Conservation (phyloP, 1,284 basidiomycete species). For the Butyriboletus appendiculatus region DNA sequence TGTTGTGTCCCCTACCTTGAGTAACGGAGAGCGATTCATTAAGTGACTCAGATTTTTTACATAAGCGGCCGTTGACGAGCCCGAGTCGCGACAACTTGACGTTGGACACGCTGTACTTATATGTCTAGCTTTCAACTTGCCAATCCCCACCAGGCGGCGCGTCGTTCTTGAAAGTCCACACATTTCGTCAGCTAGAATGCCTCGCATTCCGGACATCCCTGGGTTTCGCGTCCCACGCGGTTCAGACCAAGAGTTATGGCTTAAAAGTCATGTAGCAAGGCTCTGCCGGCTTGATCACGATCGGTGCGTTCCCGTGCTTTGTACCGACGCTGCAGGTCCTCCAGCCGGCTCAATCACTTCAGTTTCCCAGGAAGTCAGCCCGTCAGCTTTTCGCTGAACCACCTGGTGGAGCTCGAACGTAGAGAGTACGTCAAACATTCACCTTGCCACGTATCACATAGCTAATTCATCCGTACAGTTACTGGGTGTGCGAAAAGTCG, state of each 20-base stretch:
- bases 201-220: constrained; percentile 63
- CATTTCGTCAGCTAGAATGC: constrained; percentile 33
- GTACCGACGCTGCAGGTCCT: background rate
- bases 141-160: background rate
- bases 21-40: background rate
- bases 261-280: constrained; percentile 61
- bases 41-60: constrained; percentile 17
- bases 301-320: constrained; percentile 42
- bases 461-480: constrained; percentile 52
- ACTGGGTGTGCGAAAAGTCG: constrained; percentile 99
- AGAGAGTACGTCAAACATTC: constrained; percentile 66
- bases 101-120: constrained; percentile 1
- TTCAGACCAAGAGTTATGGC: constrained; percentile 61
- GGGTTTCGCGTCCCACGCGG: constrained; percentile 54
- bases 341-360: constrained; percentile 5
- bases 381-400: constrained; percentile 76
- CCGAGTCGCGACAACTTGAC: background rate
- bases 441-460: background rate
- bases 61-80: constrained; percentile 19
- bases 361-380: constrained; percentile 96
- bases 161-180: constrained; percentile 8
- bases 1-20: constrained; percentile 1
- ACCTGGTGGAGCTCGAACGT: constrained; percentile 75
- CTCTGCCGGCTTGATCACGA: constrained; percentile 66
- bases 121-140: constrained; percentile 4